Evolutionary conservation across 2,329 filamentous ascomycete genomes (phyloP).

Genomic region (Rutstroemia sp.): DNA sequence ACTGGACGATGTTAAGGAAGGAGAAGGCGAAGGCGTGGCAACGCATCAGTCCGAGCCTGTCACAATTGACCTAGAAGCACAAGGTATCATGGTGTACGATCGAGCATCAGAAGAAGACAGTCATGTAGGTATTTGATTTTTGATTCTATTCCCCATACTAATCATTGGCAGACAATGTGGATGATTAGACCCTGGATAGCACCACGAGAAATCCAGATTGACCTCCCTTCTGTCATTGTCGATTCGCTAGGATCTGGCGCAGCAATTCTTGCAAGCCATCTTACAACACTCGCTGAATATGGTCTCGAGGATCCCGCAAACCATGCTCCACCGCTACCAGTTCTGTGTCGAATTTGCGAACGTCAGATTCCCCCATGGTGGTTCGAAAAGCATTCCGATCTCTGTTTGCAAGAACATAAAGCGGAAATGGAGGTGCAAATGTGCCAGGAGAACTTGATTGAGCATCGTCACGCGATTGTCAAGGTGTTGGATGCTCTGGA

Average conservation of each 20-base stretch:
- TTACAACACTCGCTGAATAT: conserved; percentile 80
- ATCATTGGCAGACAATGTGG: conserved; percentile 79
- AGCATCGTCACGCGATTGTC: conserved; percentile 91
- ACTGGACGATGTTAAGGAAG: conserved; percentile 20
- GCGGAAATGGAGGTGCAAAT: conserved; percentile 98
- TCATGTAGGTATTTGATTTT: conserved; percentile 58
- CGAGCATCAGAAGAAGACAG: conserved; percentile 77
- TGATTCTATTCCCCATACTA: conserved; percentile 14
- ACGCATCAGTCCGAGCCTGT: conserved; percentile 34
- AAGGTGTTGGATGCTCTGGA: conserved; percentile 91
- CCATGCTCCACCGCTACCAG: conserved; percentile 72
- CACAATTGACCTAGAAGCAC: conserved; percentile 78
- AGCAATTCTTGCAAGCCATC: conserved; percentile 87
- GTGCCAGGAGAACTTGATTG: conserved; percentile 82
- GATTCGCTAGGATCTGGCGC: conserved; percentile 92
- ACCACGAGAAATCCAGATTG: conserved; percentile 90
- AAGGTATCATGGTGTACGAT: conserved; percentile 98
- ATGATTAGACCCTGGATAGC: conserved; percentile 91
- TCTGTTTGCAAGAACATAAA: conserved; percentile 90
- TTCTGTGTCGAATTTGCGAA: conserved; percentile 95
- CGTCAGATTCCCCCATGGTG: conserved; percentile 97
- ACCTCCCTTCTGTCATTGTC: conserved; percentile 80
- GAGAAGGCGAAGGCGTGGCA: conserved; percentile 25
- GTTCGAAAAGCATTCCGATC: conserved; percentile 98
- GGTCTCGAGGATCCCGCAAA: conserved; percentile 67